Evolutionary conservation across 176 grass and related monocot genomes (phyloP), one percentile per base, ranked within the genome.

Genomic region (Hyparrhenia diplandra): DNA sequence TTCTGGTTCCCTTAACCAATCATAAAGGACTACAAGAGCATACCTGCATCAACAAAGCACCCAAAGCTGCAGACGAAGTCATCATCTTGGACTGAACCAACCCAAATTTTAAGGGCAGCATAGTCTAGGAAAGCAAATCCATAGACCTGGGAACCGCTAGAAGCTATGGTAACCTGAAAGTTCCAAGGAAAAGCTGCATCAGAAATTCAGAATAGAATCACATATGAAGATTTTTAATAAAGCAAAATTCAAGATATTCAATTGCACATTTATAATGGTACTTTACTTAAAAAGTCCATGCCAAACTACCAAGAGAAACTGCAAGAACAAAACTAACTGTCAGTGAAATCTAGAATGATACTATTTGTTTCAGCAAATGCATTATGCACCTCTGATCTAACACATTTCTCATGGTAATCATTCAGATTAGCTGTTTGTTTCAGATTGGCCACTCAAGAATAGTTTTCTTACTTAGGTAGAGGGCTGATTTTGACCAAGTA

Each of bases 51-150:
- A 98, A 80, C 84, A 98, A 84, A 87, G 95, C 90, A 27, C 95
- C 95, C 74, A 98, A 88, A 80, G 86, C 84, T 85, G 95, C 92
- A 77, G 71, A 92, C 35, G 90, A 89, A n/a, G 85, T 91, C 88
- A 72, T 98, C 90, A 24, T 98, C 92, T 47, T 65, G 67, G 52
- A 98, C 49, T 42, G 95, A 98, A 79, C 95, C 95, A 47, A 98
- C 87, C 92, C 92, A 98, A 67, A 92, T 89, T 69, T 98, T 98
- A 63, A 94, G 84, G 64, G 92, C 88, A 18, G 90, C 92, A 73
- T 89, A 89, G 79, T 98, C 95, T 70, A 98, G 79, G 79, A 98
- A 92, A 81, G 95, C 92, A 94, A 98, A 98, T 86, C 95, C 95
- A 89, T 91, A 94, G 34, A 89, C 67, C 65, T 73, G 87, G 46